phyloP scores from a whole-genome alignment of 139 green algal genomes.

The Chlorella vulgaris region DNA sequence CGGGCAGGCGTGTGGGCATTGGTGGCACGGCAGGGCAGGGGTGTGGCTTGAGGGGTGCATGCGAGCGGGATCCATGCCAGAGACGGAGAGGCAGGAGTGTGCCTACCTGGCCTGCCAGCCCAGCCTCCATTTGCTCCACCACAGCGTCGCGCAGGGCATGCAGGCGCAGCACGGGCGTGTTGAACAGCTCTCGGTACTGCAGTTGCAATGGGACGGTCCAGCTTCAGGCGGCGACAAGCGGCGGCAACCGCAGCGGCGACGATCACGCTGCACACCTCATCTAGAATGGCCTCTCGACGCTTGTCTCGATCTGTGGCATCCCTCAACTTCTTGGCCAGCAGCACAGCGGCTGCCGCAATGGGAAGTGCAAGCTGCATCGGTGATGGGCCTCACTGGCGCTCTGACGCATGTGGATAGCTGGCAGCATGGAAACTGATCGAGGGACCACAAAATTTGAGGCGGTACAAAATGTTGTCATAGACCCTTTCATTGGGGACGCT shows the following conservation, averaged over 20 bases:
- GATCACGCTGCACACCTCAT: background rate
- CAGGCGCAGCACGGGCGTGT: background rate
- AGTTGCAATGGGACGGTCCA: background rate
- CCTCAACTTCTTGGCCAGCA: background rate
- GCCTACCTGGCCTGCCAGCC: slow-evolving; percentile 25
- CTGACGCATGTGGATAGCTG: too few relatives aligned
- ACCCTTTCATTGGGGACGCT: too few relatives aligned
- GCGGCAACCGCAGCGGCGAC: background rate
- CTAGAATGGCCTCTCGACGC: background rate
- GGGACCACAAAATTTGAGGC: too few relatives aligned
- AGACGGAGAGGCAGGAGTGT: background rate
- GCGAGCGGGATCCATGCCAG: background rate
- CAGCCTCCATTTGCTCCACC: slow-evolving; percentile 38
- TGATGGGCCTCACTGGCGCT: too few relatives aligned
- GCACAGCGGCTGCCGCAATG: background rate
- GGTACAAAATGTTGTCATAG: too few relatives aligned
- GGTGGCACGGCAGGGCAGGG: background rate
- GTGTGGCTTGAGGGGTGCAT: too few relatives aligned
- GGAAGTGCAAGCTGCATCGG: background rate
- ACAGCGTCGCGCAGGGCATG: slow-evolving; percentile 18
- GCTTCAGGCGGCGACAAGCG: background rate
- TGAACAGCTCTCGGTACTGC: slow-evolving; percentile 35
- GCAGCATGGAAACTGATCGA: too few relatives aligned
- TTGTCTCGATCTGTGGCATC: background rate
- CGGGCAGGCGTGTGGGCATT: background rate